Base-by-base conservation (phyloP, 1,284 basidiomycete species). In the Cryptococcus sp. region DNA sequence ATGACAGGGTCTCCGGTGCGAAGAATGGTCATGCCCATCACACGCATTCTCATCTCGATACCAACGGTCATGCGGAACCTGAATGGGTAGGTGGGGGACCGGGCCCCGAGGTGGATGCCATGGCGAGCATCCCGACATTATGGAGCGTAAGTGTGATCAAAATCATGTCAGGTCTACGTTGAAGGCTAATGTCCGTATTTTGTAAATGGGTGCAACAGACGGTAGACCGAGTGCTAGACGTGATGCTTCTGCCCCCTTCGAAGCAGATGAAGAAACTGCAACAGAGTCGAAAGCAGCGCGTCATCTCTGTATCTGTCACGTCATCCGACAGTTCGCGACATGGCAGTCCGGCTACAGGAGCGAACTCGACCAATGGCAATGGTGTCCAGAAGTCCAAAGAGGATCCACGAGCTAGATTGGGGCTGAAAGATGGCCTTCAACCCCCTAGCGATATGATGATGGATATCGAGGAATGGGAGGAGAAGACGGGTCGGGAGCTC, bases 221-320 rank as follows among this genome's bases (percentile, higher is more conserved):
- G 0, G 81, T 91, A 11, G 91, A 92, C 68, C 86, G 91, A 25
- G 81, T 93, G 27, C 80, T 94, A 17, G 90, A 93, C 67, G 80
- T 91, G 30, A 78, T 85, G 47, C 76, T 93, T 16, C 87, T 88
- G 1, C 66, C 68, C 1, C 68, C 65, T 5, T 25, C 53, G n/a
- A 55, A 62, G 2, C 51, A 50, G 19, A 11, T 16, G 5, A 57
- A 48, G 30, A 43, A 25, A 10, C 17, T 25, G 3, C 19, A 56
- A 39, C 22, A 27, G 10, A 13, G 30, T 8, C 25, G 64, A 68
- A n/a, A 60, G 55, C 25, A 53, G 42, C 43, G 60, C 35, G 68
- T 62, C 41, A 40, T 59, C 30, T 59, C 57, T 6, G 48, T 80
- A 86, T 58, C 58, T 5, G 35, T 56, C 25, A 61, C 62, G 16